Base-by-base conservation (phyloP, 805 yeast species). In the Candida anglica region DNA sequence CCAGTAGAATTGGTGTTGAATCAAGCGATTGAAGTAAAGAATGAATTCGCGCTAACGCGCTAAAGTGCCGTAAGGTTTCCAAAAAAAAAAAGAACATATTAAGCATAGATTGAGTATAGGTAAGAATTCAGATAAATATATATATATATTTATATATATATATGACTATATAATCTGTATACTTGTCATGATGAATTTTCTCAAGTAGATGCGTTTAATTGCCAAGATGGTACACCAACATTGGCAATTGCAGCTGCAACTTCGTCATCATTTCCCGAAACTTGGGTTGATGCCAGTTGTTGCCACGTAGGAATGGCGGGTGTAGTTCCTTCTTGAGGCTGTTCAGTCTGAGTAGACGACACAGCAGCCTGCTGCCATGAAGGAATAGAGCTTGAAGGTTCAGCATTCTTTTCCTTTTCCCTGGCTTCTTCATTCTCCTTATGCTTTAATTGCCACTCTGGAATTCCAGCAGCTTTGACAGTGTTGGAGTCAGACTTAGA, bases 141-240 rank as follows among this genome's bases (percentile, higher is more conserved):
- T n/a, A n/a, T n/a, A n/a, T n/a, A n/a, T n/a, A n/a, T n/a, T n/a
- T n/a, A n/a, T n/a, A 9, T 14, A 25, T 14, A 7, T 25, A 9
- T 7, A 9, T 25, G 14, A 15, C 30, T 7, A 15, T 33, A 19
- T 9, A 13, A 9, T 33, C 15, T 15, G 15, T 19, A 3, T 11
- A 24, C 4, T 16, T 7, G 11, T 19, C 25, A 29, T 6, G 5
- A 16, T 19, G 8, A 19, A 5, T 26, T 10, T 26, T 15, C 25
- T 13, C 19, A 30, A 25, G 36, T 19, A 8, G 32, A 35, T 14
- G 50, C 31, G 30, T 57, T 58, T 35, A 66, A 47, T 41, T 66
- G 71, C 72, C 72, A 66, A 14, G 70, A 50, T 11, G 72, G 72
- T 8, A 63, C 68, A 6, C 71, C 71, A 6, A 63, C 61, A 32